These are phyloP conservation scores for Diaporthe sp. DNA, from an alignment of 2,329 filamentous ascomycete species.

Conservation along the genomic window DNA sequence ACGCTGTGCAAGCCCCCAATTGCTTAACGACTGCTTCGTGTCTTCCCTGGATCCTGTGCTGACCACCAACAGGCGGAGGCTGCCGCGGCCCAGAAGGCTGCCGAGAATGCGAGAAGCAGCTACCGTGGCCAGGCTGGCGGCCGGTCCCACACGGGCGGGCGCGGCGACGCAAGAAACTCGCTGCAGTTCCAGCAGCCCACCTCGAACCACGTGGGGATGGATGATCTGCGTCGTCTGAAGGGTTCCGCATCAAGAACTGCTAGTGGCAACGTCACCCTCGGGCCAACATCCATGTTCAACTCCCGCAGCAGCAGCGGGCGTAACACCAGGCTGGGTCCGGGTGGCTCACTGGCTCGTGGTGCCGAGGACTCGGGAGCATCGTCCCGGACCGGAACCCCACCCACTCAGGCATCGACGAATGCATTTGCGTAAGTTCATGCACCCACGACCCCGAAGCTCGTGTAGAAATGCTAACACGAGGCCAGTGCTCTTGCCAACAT, in stretches of 20 bases:
- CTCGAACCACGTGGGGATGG: conserved; percentile 89
- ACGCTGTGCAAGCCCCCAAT: not conserved
- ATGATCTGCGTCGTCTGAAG: conserved; percentile 89
- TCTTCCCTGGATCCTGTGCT: conserved; percentile 33
- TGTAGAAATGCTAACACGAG: conserved; percentile 43
- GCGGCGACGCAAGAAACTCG: conserved; percentile 89
- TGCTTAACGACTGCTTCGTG: accelerated
- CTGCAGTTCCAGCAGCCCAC: conserved; percentile 77
- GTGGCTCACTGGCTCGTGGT: conserved; percentile 76
- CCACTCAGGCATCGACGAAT: conserved; percentile 73
- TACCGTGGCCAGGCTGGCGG: conserved; percentile 76
- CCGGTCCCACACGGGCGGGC: conserved; percentile 72
- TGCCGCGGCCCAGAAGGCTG: conserved; percentile 81
- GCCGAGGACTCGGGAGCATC: conserved; percentile 89
- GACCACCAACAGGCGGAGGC: conserved; percentile 69
- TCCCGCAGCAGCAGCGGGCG: conserved; percentile 93
- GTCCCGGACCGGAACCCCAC: conserved; percentile 90
- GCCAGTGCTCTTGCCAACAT: conserved; percentile 67
- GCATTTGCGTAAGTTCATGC: conserved; percentile 83
- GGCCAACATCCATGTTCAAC: conserved; percentile 87
- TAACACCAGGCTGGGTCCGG: conserved; percentile 73
- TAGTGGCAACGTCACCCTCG: conserved; percentile 75
- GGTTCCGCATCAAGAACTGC: conserved; percentile 67
- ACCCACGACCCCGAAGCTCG: not conserved
- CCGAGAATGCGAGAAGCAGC: conserved; percentile 72